Evolutionary conservation across 2,329 filamentous ascomycete genomes (phyloP).

Genomic region (Xylaria polymorpha): DNA sequence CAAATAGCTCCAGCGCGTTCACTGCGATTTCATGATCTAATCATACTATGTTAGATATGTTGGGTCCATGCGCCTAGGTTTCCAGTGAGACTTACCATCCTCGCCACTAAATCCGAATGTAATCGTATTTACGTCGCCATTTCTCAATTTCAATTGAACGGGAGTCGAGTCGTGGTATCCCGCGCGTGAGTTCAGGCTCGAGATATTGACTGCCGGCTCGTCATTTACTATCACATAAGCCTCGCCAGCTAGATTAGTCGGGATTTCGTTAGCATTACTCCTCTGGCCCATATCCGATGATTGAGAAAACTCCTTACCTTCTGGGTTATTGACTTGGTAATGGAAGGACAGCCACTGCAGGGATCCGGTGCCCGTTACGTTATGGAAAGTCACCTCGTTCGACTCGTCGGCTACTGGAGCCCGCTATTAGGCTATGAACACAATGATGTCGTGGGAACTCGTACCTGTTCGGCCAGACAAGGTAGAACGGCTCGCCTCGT

Average conservation of each 20-base stretch:
- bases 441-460: background rate
- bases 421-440: constrained; percentile 3
- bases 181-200: constrained; percentile 52
- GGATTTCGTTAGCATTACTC: constrained; percentile 5
- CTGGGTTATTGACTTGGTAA: constrained; percentile 50
- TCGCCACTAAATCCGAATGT: constrained; percentile 50
- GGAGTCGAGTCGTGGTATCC: constrained; percentile 53
- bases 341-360: constrained; percentile 54
- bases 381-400: constrained; percentile 51
- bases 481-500: constrained; percentile 49
- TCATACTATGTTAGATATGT: background rate
- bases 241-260: constrained; percentile 46
- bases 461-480: constrained; percentile 41
- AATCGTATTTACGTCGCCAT: constrained; percentile 52
- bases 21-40: constrained; percentile 1
- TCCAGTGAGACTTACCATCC: constrained; percentile 40
- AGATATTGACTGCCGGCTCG: constrained; percentile 51
- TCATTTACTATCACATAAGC: constrained; percentile 53
- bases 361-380: constrained; percentile 52
- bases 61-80: background rate
- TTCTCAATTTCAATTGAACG: constrained; percentile 48
- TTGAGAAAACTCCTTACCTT: constrained; percentile 37
- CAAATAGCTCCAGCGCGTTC: constrained; percentile 12
- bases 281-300: background rate
- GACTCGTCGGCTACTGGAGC: constrained; percentile 38